Evolutionary conservation across 176 grass and related monocot genomes (phyloP).

Genomic region (Calamus simplicifolius): DNA sequence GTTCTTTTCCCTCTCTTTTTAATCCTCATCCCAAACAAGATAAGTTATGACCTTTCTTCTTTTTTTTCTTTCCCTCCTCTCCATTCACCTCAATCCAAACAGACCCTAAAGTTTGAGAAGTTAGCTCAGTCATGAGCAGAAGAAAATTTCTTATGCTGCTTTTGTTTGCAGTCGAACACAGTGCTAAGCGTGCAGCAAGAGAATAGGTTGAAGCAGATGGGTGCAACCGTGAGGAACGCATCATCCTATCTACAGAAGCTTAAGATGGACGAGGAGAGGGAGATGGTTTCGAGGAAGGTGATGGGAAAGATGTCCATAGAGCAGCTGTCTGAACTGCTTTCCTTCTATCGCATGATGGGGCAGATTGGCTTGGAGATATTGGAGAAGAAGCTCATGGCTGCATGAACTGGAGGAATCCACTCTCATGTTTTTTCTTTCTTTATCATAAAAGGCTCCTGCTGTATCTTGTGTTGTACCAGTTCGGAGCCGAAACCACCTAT

Average conservation of each 20-base stretch:
- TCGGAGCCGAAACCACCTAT: too few species aligned
- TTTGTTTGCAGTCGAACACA: slow-evolving; percentile 1
- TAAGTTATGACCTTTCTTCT: too few species aligned
- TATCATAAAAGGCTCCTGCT: too few species aligned
- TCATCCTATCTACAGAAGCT: slow-evolving; percentile 9
- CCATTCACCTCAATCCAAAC: too few species aligned
- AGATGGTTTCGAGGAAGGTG: slow-evolving; percentile 6
- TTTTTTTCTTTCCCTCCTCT: too few species aligned
- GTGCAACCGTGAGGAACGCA: slow-evolving; percentile 15
- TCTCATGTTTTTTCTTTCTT: too few species aligned
- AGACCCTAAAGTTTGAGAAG: too few species aligned
- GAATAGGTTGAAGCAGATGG: slow-evolving; percentile 24
- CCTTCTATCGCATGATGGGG: slow-evolving; percentile 14
- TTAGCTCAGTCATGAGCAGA: too few species aligned
- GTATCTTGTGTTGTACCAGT: too few species aligned
- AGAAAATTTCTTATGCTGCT: too few species aligned
- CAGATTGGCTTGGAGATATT: slow-evolving; percentile 17
- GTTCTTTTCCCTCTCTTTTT: too few species aligned
- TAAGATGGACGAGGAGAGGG: slow-evolving; percentile 10
- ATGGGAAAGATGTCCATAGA: slow-evolving; percentile 16
- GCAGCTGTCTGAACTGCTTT: slow-evolving; percentile 12
- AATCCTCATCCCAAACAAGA: too few species aligned
- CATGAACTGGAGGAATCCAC: neutral
- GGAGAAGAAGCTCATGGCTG: slow-evolving; percentile 6
- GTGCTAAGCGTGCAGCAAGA: slow-evolving; percentile 9